These are phyloP conservation scores for Leishmania lainsoni DNA, from an alignment of 208 protist genomes.

Conservation along the genomic window DNA sequence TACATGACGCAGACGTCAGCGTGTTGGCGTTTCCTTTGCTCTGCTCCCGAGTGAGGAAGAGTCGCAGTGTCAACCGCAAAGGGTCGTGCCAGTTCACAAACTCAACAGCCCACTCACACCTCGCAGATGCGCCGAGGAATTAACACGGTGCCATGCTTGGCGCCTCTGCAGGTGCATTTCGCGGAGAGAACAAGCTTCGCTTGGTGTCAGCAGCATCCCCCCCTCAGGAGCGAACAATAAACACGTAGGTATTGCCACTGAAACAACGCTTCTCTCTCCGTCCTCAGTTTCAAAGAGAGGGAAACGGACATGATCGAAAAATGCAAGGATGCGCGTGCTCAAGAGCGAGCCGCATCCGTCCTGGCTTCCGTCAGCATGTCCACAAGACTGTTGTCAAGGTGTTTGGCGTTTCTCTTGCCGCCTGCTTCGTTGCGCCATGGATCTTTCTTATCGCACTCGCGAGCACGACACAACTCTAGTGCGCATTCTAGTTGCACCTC, in stretches of 20 bases:
- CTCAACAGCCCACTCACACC: background rate
- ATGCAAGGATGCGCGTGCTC: background rate
- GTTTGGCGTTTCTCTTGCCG: background rate
- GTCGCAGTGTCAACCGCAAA: background rate
- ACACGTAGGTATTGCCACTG: background rate
- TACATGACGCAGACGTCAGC: background rate
- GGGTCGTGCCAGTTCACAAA: background rate
- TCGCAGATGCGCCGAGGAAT: background rate
- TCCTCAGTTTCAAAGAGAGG: background rate
- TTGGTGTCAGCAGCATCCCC: background rate
- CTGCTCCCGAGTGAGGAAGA: background rate
- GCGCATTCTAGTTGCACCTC: constrained; percentile 23
- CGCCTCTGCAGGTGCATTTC: background rate
- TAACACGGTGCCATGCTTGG: background rate
- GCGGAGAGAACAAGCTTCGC: background rate
- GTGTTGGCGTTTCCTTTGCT: too few species aligned
- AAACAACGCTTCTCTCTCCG: background rate
- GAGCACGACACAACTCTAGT: background rate
- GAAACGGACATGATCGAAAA: background rate
- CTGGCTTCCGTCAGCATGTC: background rate
- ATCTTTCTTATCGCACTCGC: background rate
- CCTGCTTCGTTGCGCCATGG: background rate
- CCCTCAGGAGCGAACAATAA: background rate
- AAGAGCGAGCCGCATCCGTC: background rate
- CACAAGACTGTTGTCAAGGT: background rate